phyloP scores from a whole-genome alignment of 1,284 basidiomycete species.

The Fomitiporia mediterranea region DNA sequence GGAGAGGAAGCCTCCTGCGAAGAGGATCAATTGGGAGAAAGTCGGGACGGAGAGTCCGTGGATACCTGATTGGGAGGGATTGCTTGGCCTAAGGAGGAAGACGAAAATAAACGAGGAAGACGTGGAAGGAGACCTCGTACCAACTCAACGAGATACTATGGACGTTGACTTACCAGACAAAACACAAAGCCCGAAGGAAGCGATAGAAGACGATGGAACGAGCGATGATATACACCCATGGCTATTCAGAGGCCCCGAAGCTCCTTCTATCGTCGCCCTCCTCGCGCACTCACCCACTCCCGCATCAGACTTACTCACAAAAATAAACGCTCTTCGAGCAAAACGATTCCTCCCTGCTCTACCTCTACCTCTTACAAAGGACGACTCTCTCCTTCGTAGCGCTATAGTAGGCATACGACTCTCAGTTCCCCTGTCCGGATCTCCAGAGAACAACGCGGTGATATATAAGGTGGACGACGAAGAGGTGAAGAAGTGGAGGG shows the following conservation, averaged over 20 bases:
- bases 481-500: conserved; percentile 44
- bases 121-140: conserved; percentile 38
- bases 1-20: conserved; percentile 80
- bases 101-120: conserved; percentile 23
- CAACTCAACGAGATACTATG: conserved; percentile 47
- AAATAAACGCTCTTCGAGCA: conserved; percentile 54
- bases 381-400: conserved; percentile 44
- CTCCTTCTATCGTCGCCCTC: conserved; percentile 41
- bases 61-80: conserved; percentile 65
- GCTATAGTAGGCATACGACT: conserved; percentile 66
- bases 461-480: conserved; percentile 59
- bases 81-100: conserved; percentile 47
- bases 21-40: conserved; percentile 68
- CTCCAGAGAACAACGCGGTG: conserved; percentile 66
- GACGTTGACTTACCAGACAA: conserved; percentile 19
- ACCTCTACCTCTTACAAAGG: no score
- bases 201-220: conserved; percentile 8
- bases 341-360: conserved; percentile 48
- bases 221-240: conserved; percentile 42
- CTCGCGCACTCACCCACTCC: conserved; percentile 39
- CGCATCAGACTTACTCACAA: conserved; percentile 40
- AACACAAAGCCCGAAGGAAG: neutral
- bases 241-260: conserved; percentile 59
- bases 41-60: conserved; percentile 69
- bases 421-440: conserved; percentile 59